Conservation (phyloP, 495 filamentous ascomycete species). For the Penicillium riverlandense region DNA sequence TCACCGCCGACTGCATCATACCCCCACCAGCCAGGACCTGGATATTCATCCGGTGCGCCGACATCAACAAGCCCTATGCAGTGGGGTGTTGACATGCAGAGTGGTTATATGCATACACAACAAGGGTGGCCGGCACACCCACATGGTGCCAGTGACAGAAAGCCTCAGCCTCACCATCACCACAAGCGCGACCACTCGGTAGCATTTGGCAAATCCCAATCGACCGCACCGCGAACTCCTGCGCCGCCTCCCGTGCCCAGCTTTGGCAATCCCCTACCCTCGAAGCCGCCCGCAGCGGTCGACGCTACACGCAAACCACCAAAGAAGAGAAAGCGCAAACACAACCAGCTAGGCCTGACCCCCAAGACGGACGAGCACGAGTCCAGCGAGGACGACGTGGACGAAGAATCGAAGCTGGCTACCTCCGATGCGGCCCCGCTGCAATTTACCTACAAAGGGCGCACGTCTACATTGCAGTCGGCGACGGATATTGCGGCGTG, state of each 20-base stretch:
- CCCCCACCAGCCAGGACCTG: too few relatives aligned
- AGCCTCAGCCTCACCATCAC: conserved; percentile 24
- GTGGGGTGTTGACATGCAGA: conserved; percentile 44
- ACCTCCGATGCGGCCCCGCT: conserved; percentile 22
- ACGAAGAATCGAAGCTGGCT: conserved; percentile 55
- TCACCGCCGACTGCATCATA: too few relatives aligned
- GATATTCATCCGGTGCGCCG: conserved; percentile 6
- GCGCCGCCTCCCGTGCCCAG: conserved; percentile 55
- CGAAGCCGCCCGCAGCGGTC: conserved; percentile 51
- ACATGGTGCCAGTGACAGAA: conserved; percentile 26
- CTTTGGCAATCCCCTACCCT: conserved; percentile 50
- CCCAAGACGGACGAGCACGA: conserved; percentile 67
- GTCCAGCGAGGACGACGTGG: conserved; percentile 60
- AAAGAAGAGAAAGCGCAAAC: conserved; percentile 72
- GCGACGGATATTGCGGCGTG: conserved; percentile 67
- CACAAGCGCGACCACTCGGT: conserved; percentile 36
- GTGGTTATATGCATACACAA: conserved; percentile 21
- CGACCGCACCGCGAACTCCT: conserved; percentile 30
- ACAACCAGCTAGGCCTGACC: conserved; percentile 74
- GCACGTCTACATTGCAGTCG: conserved; percentile 41
- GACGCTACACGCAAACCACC: conserved; percentile 28
- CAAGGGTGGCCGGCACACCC: conserved; percentile 38
- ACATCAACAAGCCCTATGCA: conserved; percentile 46
- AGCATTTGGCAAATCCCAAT: conserved; percentile 35
- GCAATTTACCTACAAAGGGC: conserved; percentile 36